Base-by-base conservation (phyloP, 1,284 basidiomycete genomes). In the Schizophyllum amplum region DNA sequence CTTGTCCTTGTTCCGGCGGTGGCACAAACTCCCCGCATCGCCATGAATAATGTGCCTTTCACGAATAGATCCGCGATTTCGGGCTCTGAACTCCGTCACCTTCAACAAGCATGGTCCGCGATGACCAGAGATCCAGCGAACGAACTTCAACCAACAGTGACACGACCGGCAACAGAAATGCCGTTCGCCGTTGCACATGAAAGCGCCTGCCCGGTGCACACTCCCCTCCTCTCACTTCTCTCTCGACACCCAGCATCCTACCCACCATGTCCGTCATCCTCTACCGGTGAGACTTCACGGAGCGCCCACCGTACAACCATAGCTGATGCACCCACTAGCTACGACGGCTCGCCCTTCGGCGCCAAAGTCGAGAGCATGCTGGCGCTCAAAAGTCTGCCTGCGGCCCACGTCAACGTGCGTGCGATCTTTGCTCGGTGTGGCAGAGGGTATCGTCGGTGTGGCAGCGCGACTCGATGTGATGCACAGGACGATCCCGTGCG, bases 291-390 rank as follows among this genome's bases (percentile, higher is more conserved):
- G 70, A 55, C 33, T 57, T 20, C 17, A 4, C 17, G 25, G 27
- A 21, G 7, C 17, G 11, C 13, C 21, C 7, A 26, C 22, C 20
- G 17, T 17, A 57, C 42, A 2, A 23, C 5, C 48, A 9, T 23
- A 51, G 56, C 15, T 22, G 42, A 24, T 46, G 24, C 51, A 42
- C 46, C 27, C 55, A 33, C 13, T 13, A 82, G 80, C 51, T 82
- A 82, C 66, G 71, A 80, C 61, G 69, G 71, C 2, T 82, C 80
- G 6, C 80, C 80, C 1, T 79, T 75, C 61, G 74, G 76, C n/a
- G 69, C 68, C 26, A 83, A 83, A 62, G 66, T 82, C 53, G 79
- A 81, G 63, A 72, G 80, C 60, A 64, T 79, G 17, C 70, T 83
- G 3, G 62, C 71, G 0, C 61, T 82, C 56, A 82, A 83, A 62